Conservation (phyloP, 208 protist species). For the Leishmania arabica region DNA sequence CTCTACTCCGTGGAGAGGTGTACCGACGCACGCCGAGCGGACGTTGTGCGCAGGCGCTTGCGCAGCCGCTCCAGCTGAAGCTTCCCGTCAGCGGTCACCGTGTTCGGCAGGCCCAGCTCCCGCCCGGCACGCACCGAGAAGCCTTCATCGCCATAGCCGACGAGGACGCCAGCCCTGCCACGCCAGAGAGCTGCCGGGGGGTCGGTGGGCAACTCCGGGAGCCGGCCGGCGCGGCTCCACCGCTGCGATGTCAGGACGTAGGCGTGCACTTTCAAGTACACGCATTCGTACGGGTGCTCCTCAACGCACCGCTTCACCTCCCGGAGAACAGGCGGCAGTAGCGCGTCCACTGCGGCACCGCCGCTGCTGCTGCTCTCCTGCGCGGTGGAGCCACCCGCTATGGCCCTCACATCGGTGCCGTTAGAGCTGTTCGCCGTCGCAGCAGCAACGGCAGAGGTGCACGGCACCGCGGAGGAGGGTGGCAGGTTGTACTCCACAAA, state of each 20-base stretch:
- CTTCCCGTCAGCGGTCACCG: slow-evolving; percentile 51
- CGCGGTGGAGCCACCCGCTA: neutral
- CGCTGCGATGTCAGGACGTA: slow-evolving; percentile 62
- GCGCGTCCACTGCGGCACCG: slow-evolving; percentile 13
- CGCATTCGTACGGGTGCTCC: slow-evolving; percentile 47
- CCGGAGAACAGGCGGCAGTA: slow-evolving; percentile 24
- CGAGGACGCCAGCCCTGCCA: slow-evolving; percentile 24
- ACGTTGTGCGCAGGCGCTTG: slow-evolving; percentile 54
- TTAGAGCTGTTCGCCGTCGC: neutral
- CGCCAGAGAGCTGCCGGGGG: slow-evolving; percentile 39
- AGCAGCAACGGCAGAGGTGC: neutral
- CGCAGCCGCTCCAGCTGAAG: slow-evolving; percentile 63
- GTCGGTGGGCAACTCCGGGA: slow-evolving; percentile 78
- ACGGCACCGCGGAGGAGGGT: slow-evolving; percentile 7
- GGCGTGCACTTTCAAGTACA: slow-evolving; percentile 32
- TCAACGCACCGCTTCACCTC: slow-evolving; percentile 58
- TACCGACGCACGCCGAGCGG: slow-evolving; percentile 15
- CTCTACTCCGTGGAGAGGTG: slow-evolving; percentile 7
- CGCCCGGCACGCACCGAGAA: slow-evolving; percentile 69
- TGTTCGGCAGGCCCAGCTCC: slow-evolving; percentile 75
- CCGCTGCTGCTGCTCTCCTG: slow-evolving; percentile 2
- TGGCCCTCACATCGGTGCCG: neutral
- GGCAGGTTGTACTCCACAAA: slow-evolving; percentile 75
- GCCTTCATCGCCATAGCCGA: slow-evolving; percentile 78
- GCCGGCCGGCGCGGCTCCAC: slow-evolving; percentile 73